Evolutionary conservation across 2,329 filamentous ascomycete genomes (phyloP).

Genomic region (Clonostachys rosea): DNA sequence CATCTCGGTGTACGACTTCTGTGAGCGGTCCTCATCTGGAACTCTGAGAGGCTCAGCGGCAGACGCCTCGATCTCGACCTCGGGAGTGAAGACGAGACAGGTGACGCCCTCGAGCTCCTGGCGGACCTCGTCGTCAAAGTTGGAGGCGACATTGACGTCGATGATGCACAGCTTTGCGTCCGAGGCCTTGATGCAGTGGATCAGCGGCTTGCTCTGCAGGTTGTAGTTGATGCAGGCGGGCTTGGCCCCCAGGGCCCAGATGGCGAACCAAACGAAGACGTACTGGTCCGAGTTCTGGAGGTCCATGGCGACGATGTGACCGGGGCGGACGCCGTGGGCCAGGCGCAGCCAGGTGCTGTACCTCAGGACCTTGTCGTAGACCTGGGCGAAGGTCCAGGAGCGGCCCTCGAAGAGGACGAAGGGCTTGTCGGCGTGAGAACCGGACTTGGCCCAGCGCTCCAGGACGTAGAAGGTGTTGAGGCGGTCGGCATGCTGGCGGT

Average conservation of each 20-base stretch:
- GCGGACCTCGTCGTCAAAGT: constrained; percentile 53
- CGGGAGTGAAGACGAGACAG: constrained; percentile 57
- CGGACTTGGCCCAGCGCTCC: constrained; percentile 57
- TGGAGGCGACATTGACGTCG: constrained; percentile 53
- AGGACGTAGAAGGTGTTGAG: constrained; percentile 72
- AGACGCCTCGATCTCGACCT: constrained; percentile 49
- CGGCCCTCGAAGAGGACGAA: constrained; percentile 67
- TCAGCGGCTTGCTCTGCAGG: constrained; percentile 62
- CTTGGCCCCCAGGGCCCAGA: constrained; percentile 80
- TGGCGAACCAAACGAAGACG: constrained; percentile 67
- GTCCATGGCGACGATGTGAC: constrained; percentile 76
- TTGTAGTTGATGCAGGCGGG: constrained; percentile 91
- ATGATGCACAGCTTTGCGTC: constrained; percentile 64
- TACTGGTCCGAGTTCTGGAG: constrained; percentile 79
- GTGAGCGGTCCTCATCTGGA: constrained; percentile 50
- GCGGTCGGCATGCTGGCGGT: constrained; percentile 51
- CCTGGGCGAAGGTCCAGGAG: constrained; percentile 69
- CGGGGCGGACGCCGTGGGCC: constrained; percentile 56
- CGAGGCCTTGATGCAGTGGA: constrained; percentile 69
- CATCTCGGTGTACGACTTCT: constrained; percentile 49
- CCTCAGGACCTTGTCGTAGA: constrained; percentile 65
- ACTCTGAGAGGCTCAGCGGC: constrained; percentile 48
- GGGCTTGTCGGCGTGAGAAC: constrained; percentile 43
- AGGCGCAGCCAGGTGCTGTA: constrained; percentile 74
- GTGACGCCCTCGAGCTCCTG: constrained; percentile 43